A percentile compares a stretch with the other conserved stretches of the same genome.
phyloP scores from a whole-genome alignment of 148 eudicot species.

The Persicaria tinctoria region DNA sequence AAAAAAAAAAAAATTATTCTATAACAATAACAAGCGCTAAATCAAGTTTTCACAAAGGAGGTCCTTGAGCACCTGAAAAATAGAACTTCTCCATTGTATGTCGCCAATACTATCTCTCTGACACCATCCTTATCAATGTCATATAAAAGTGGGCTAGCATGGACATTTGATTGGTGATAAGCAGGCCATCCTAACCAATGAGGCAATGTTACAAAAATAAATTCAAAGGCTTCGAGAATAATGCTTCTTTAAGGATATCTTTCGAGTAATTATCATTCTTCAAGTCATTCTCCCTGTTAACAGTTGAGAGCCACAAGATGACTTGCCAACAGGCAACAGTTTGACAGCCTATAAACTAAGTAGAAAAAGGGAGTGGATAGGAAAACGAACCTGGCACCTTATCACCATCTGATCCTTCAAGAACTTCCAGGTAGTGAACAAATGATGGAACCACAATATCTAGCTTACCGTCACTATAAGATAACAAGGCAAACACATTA shows the following conservation, averaged over 20 bases:
- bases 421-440: conserved; percentile 93
- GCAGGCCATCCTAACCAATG: conserved; percentile 91
- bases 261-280: not conserved
- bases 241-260: not conserved
- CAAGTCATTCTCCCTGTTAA: not conserved
- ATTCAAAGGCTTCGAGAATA: conserved; percentile 7
- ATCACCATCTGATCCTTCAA: conserved; percentile 99
- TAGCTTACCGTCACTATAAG: conserved; percentile 85
- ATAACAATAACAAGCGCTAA: not conserved
- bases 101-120: conserved; percentile 93
- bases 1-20: not conserved
- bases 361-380: not conserved
- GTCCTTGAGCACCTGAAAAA: conserved; percentile 62
- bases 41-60: not conserved
- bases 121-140: conserved; percentile 99
- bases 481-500: conserved; percentile 9
- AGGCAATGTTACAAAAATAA: conserved; percentile 5
- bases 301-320: not conserved
- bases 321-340: not conserved
- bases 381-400: conserved; percentile 72
- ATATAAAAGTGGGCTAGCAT: conserved; percentile 90
- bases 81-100: conserved; percentile 92
- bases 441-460: conserved; percentile 95
- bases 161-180: conserved; percentile 95
- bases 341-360: not conserved